Evolutionary conservation across 2,329 filamentous ascomycete genomes (phyloP), one percentile per base, ranked within the genome.

Genomic region (Clarireedia sp.): DNA sequence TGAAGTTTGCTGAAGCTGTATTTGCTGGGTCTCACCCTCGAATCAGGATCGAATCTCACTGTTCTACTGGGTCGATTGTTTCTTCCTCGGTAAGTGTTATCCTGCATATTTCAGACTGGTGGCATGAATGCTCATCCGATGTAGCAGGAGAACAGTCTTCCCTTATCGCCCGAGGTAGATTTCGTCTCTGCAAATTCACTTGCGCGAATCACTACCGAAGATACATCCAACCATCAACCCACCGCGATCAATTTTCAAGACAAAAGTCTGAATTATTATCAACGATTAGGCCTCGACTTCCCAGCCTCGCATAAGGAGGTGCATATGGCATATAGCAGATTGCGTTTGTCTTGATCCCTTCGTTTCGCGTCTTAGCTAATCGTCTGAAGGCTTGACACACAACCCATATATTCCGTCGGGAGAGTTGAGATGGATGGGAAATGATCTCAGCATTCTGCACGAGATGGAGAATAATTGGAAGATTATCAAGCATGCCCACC

Each of bases 1-100:
- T 41, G 10, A 24, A 41, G 3, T 54, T 54, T 36, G 23, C 51
- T 6, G n/a, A 48, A 38, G 51, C 51, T 33, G 44, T 54, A 21
- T 8, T 37, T 38, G 24, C 19, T 23, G 51, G 51, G 23, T 19
- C 12, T 29, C 51, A 48, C 48, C 24, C 45, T 54, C 45, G 51
- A 36, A 26, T 48, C 19, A 41, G 19, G 6, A 9, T 26, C 9
- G 29, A 14, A 10, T 33, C 29, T 33, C 29, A 10, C 19, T 37
- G n/a, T 12, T 5, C 41, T 47, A 3, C 14, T 23, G 8, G 17
- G 41, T 9, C 14, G 1, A 12, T 17, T 17, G 16, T 3, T 2
- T 16, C 10, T 16, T 14, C 40, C 6, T 2, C 2, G 16, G 16
- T n/a, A 33, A 3, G 26, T 24, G 0, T 6, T 12, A 45, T 8